These are phyloP conservation scores for Mrakia blollopis DNA, from an alignment of 768 basidiomycete genomes.

Conservation along the genomic window DNA sequence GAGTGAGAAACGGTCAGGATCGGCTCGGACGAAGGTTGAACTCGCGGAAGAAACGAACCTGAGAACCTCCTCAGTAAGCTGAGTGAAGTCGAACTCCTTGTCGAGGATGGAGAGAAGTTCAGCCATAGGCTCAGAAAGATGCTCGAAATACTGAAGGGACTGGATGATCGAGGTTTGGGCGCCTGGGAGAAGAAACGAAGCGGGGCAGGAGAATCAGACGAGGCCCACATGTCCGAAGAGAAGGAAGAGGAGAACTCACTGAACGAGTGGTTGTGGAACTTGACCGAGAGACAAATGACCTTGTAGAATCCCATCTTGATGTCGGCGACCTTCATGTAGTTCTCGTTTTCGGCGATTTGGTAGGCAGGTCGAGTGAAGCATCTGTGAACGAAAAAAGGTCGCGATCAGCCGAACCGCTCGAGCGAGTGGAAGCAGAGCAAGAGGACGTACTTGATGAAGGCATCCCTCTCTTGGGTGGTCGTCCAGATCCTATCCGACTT, in stretches of 20 bases:
- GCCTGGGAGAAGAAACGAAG: constrained; percentile 32
- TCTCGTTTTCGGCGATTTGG: constrained; percentile 75
- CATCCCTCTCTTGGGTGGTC: constrained; percentile 76
- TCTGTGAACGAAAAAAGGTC: constrained; percentile 45
- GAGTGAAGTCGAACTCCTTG: constrained; percentile 79
- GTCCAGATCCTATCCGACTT: constrained; percentile 81
- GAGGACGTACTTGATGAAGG: constrained; percentile 67
- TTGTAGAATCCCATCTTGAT: constrained; percentile 76
- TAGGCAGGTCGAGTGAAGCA: constrained; percentile 86
- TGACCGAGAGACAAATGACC: constrained; percentile 84
- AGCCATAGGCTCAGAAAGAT: constrained; percentile 88
- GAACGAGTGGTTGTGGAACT: constrained; percentile 76
- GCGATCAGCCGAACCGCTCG: background rate
- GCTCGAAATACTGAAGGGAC: constrained; percentile 86
- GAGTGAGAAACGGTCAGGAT: background rate
- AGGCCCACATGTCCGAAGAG: background rate
- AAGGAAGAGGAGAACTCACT: constrained; percentile 43
- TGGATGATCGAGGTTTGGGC: constrained; percentile 90
- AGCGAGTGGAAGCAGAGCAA: background rate
- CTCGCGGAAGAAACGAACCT: constrained; percentile 43
- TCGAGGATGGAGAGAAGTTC: constrained; percentile 74
- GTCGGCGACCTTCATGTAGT: constrained; percentile 72
- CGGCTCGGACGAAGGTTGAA: background rate
- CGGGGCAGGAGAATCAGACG: background rate
- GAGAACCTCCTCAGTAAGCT: constrained; percentile 85